phyloP scores from a whole-genome alignment of 2,329 filamentous ascomycete species.

The Tolypocladium endophyticum region DNA sequence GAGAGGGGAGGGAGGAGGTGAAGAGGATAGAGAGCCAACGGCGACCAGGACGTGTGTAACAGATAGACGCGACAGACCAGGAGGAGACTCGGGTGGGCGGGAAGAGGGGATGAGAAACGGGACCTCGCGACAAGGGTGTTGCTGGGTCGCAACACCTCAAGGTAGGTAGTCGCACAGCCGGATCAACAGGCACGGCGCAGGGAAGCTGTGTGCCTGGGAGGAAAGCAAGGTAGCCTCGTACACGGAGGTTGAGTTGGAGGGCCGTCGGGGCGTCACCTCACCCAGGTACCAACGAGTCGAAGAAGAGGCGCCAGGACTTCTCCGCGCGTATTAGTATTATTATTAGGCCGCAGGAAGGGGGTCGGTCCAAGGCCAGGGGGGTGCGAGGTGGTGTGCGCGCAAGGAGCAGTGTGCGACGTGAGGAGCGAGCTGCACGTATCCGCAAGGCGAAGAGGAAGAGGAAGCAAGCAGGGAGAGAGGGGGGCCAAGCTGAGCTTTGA shows the following conservation, averaged over 20 bases:
- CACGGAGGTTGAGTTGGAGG: neutral
- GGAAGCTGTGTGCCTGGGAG: constrained; percentile 2
- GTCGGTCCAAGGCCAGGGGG: neutral
- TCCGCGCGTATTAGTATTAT: constrained; percentile 5
- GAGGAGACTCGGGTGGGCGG: neutral
- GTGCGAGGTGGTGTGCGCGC: neutral
- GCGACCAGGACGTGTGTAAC: constrained; percentile 1
- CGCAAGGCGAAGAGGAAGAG: neutral
- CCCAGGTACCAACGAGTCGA: neutral
- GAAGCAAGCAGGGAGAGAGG: neutral
- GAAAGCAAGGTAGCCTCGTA: neutral
- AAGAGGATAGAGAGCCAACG: neutral
- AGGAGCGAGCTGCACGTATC: neutral
- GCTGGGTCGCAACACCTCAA: neutral
- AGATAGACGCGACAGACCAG: neutral
- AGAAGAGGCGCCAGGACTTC: constrained; percentile 1
- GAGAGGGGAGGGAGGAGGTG: constrained; percentile 1
- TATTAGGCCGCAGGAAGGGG: constrained; percentile 3
- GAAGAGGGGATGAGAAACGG: neutral
- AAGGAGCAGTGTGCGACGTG: neutral
- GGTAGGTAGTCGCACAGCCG: neutral
- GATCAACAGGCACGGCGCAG: neutral
- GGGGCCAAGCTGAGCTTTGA: neutral
- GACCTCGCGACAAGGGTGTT: neutral
- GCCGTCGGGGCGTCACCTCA: neutral